phyloP scores from a whole-genome alignment of 2,329 filamentous ascomycete species.

The Thermothelomyces thermophilus region DNA sequence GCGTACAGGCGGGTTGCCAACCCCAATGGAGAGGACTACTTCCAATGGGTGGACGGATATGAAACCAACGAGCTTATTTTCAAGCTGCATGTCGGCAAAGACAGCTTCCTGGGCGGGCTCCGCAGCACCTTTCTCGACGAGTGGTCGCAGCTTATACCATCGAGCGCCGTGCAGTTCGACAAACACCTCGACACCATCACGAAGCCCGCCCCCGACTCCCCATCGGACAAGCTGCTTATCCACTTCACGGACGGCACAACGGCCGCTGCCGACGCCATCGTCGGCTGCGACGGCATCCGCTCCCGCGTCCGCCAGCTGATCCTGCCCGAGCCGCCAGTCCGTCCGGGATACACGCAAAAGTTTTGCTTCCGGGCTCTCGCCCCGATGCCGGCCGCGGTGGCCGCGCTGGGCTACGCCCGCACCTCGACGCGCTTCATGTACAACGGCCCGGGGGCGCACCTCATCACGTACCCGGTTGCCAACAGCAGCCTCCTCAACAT shows the following conservation, averaged over 20 bases:
- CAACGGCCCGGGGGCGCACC: slow-evolving; percentile 49
- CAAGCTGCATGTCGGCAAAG: slow-evolving; percentile 33
- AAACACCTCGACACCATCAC: slow-evolving; percentile 26
- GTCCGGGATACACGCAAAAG: slow-evolving; percentile 47
- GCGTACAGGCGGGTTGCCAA: slow-evolving; percentile 35
- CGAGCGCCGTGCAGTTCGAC: slow-evolving; percentile 28
- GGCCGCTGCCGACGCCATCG: slow-evolving; percentile 30
- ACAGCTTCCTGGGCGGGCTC: slow-evolving; percentile 37
- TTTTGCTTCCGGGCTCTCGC: slow-evolving; percentile 57
- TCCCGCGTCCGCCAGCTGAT: slow-evolving; percentile 47
- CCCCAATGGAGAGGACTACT: slow-evolving; percentile 37
- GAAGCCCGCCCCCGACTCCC: slow-evolving; percentile 16
- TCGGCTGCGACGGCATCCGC: slow-evolving; percentile 61
- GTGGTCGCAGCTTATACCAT: slow-evolving; percentile 31
- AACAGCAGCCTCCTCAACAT: slow-evolving; percentile 51
- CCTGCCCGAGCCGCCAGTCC: slow-evolving; percentile 25
- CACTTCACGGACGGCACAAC: slow-evolving; percentile 30
- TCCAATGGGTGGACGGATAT: slow-evolving; percentile 38
- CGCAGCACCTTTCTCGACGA: slow-evolving; percentile 37
- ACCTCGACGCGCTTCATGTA: slow-evolving; percentile 48
- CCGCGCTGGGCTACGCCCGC: slow-evolving; percentile 42
- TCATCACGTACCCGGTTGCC: slow-evolving; percentile 56
- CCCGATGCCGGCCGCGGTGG: slow-evolving; percentile 48
- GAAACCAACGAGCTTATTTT: slow-evolving; percentile 28
- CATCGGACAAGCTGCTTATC: slow-evolving; percentile 20